Conservation (phyloP, 2,329 filamentous ascomycete species). For the Sarocladiaceae sp. region DNA sequence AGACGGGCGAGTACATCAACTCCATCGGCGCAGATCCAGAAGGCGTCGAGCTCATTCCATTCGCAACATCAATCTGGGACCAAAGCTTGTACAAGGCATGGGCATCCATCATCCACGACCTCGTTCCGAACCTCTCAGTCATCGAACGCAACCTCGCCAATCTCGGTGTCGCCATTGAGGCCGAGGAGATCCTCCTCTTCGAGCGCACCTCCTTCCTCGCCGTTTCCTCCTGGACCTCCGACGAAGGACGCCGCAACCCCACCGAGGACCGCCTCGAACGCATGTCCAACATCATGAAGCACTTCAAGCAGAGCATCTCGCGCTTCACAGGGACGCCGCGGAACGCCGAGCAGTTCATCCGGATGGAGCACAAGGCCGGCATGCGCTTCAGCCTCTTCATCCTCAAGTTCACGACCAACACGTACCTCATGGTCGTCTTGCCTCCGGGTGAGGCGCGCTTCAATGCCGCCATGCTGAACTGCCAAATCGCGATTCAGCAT, state of each 20-base stretch:
- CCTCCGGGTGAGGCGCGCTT: slow-evolving; percentile 87
- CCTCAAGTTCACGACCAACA: slow-evolving; percentile 93
- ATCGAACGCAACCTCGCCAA: slow-evolving; percentile 83
- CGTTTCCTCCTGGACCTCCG: slow-evolving; percentile 83
- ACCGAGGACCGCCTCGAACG: slow-evolving; percentile 89
- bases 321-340: slow-evolving; percentile 76
- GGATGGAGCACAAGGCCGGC: slow-evolving; percentile 73
- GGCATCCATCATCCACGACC: slow-evolving; percentile 95
- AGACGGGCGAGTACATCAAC: slow-evolving; percentile 53
- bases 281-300: slow-evolving; percentile 96
- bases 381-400: slow-evolving; percentile 87
- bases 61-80: slow-evolving; percentile 97
- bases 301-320: slow-evolving; percentile 82
- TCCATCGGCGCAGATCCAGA: slow-evolving; percentile 25
- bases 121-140: slow-evolving; percentile 86
- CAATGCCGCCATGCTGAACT: slow-evolving; percentile 86
- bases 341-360: slow-evolving; percentile 71
- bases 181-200: slow-evolving; percentile 89
- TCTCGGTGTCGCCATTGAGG: slow-evolving; percentile 79
- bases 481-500: slow-evolving; percentile 75
- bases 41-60: slow-evolving; percentile 68
- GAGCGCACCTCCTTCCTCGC: slow-evolving; percentile 94
- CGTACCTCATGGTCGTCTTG: slow-evolving; percentile 87
- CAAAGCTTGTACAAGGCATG: slow-evolving; percentile 97
- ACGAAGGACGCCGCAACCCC: slow-evolving; percentile 71